phyloP scores from a whole-genome alignment of 192 early-diverging fungal species.

The Lobosporangium transversale region DNA sequence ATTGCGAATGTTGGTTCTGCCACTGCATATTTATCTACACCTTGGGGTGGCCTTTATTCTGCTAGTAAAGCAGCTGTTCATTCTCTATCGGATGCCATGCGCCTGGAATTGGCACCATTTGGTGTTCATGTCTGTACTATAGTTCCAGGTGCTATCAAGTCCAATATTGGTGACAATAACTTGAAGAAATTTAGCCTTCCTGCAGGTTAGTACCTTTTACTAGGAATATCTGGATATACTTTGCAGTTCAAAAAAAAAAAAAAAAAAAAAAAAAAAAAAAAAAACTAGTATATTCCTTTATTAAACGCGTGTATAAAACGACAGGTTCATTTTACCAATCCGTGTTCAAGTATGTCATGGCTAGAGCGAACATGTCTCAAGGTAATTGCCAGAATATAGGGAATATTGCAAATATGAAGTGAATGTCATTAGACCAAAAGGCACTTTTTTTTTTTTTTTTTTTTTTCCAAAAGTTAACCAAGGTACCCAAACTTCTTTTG shows the following conservation, averaged over 20 bases:
- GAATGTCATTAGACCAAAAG: no score
- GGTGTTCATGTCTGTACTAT: conserved; percentile 67
- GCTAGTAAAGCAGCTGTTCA: conserved; percentile 72
- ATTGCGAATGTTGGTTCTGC: conserved; percentile 77
- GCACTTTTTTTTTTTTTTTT: neutral
- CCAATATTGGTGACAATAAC: conserved; percentile 67
- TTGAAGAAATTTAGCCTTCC: conserved; percentile 41
- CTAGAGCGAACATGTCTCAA: conserved; percentile 63
- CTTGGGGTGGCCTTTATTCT: conserved; percentile 63
- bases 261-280: no score
- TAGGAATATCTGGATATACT: no score
- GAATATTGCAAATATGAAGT: no score
- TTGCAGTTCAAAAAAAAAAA: no score
- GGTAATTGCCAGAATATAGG: no score
- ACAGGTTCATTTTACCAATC: conserved; percentile 56
- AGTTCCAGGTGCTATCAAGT: conserved; percentile 72
- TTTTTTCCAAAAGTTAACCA: neutral
- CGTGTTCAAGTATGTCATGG: conserved; percentile 54
- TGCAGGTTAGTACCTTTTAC: conserved; percentile 21
- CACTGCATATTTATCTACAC: conserved; percentile 68
- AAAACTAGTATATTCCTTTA: no score
- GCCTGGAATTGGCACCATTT: conserved; percentile 74
- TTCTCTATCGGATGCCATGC: conserved; percentile 67
- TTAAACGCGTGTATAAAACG: neutral
- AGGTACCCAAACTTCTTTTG: neutral